phyloP scores from a whole-genome alignment of 2,329 filamentous ascomycete genomes.

The Didymella arachidicola region DNA sequence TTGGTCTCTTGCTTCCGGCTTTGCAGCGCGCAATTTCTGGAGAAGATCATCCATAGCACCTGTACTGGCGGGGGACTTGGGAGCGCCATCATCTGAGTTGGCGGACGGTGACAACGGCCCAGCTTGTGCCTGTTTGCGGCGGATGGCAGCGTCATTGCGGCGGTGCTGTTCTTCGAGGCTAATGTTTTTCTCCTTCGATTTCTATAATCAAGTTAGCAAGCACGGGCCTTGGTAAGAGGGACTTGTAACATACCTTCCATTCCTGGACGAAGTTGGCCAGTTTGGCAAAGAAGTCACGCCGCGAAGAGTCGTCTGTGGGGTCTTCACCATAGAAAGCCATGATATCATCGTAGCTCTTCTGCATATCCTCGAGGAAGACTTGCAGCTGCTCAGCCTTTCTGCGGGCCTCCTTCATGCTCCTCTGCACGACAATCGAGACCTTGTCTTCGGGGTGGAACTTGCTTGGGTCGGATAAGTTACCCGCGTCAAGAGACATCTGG shows the following conservation, averaged over 20 bases:
- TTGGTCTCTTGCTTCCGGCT: slow-evolving; percentile 87
- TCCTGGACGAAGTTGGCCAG: slow-evolving; percentile 87
- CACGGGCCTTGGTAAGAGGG: background rate
- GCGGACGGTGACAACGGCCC: slow-evolving; percentile 62
- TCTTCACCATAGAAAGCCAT: slow-evolving; percentile 98
- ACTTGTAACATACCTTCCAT: slow-evolving; percentile 74
- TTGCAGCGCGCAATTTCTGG: slow-evolving; percentile 92
- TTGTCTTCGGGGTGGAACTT: slow-evolving; percentile 98
- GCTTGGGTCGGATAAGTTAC: slow-evolving; percentile 94
- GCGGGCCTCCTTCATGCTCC: slow-evolving; percentile 94
- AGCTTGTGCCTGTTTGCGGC: slow-evolving; percentile 68
- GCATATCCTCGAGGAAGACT: slow-evolving; percentile 92
- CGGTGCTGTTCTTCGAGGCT: slow-evolving; percentile 79
- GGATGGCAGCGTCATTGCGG: slow-evolving; percentile 90
- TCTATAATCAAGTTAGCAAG: slow-evolving; percentile 57
- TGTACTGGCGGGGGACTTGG: slow-evolving; percentile 70
- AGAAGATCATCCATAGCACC: slow-evolving; percentile 96
- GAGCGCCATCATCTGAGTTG: slow-evolving; percentile 56
- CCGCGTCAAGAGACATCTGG: slow-evolving; percentile 88
- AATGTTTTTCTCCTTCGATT: slow-evolving; percentile 91
- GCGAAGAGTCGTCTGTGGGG: slow-evolving; percentile 86
- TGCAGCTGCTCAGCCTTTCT: slow-evolving; percentile 96
- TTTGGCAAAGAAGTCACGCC: slow-evolving; percentile 94
- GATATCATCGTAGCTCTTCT: slow-evolving; percentile 89
- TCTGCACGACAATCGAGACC: slow-evolving; percentile 87